These are phyloP conservation scores for Styphnolobium japonicum DNA, from an alignment of 306 rosid species.

Conservation along the genomic window DNA sequence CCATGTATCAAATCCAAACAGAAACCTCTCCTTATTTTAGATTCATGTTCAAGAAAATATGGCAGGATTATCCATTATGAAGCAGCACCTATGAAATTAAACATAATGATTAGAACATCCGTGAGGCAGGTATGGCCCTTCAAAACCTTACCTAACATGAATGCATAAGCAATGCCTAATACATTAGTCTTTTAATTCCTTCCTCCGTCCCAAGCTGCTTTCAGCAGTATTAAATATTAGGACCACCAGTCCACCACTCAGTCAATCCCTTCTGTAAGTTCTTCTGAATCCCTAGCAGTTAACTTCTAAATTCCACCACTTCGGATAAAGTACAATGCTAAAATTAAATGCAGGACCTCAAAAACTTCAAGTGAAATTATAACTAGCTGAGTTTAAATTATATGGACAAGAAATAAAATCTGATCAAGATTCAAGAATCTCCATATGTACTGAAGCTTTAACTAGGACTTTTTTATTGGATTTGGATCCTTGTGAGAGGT, in stretches of 20 bases:
- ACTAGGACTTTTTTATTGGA: not conserved
- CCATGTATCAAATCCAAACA: not conserved
- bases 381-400: not conserved
- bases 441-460: not conserved
- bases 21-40: not conserved
- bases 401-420: not conserved
- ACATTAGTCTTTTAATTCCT: not conserved
- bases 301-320: not conserved
- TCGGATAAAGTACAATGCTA: not conserved
- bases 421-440: not conserved
- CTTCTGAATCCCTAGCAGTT: not conserved
- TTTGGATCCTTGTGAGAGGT: too few species aligned
- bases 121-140: not conserved
- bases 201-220: not conserved
- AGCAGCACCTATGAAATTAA: not conserved
- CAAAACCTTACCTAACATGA: not conserved
- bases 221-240: not conserved
- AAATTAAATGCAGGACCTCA: slow-evolving; percentile 8
- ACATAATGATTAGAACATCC: not conserved
- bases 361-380: not conserved
- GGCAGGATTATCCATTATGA: not conserved
- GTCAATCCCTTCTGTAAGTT: not conserved
- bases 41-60: not conserved
- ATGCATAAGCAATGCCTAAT: not conserved
- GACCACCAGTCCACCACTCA: slow-evolving; percentile 1